Percentiles rank a stretch among this genome's conserved stretches.
phyloP scores from a whole-genome alignment of 345 rosid genomes.

The Excoecaria cochinchinensis region DNA sequence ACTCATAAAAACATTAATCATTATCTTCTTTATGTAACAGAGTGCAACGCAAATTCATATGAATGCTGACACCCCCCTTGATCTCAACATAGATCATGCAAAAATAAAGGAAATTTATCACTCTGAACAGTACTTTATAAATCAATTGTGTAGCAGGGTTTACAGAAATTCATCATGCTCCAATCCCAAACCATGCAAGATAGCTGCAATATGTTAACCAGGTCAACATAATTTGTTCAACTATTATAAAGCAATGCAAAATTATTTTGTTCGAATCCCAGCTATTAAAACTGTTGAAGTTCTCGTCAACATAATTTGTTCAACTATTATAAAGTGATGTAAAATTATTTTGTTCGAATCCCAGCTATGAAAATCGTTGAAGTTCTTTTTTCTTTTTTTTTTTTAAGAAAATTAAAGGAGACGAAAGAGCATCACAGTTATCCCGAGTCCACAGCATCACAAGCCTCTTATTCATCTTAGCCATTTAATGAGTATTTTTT shows the following conservation, averaged over 20 bases:
- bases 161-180: neutral
- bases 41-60: neutral
- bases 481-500: neutral
- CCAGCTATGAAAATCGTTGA: neutral
- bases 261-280: neutral
- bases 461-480: neutral
- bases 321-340: neutral
- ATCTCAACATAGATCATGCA: neutral
- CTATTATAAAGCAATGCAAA: neutral
- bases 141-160: neutral
- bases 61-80: neutral
- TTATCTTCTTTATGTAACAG: neutral
- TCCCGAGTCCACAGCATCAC: neutral
- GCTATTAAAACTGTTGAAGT: neutral
- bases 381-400: neutral
- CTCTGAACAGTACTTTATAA: neutral
- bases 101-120: neutral
- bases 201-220: neutral
- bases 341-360: neutral
- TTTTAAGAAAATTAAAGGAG: neutral
- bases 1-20: conserved; percentile 16
- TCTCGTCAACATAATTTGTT: neutral
- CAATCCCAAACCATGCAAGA: neutral
- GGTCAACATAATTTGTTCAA: neutral
- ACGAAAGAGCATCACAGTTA: neutral